Conservation (phyloP, 768 basidiomycete genomes). For the Agaricus bisporus region DNA sequence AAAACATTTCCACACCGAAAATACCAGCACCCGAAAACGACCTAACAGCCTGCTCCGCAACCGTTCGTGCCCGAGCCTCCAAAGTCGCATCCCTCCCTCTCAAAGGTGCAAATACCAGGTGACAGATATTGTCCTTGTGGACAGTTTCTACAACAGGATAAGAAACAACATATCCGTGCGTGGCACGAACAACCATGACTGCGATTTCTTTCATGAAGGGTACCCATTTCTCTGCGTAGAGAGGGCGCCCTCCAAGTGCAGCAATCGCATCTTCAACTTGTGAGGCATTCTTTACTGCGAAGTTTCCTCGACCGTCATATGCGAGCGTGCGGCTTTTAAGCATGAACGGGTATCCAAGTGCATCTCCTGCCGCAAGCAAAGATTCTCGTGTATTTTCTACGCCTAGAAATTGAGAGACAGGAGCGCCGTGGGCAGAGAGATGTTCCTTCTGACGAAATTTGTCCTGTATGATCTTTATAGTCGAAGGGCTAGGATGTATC, state of each 20-base stretch:
- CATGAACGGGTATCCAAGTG: conserved; percentile 86
- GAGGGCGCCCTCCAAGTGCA: conserved; percentile 55
- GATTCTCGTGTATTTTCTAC: conserved; percentile 52
- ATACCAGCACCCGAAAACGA: conserved; percentile 85
- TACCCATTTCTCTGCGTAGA: conserved; percentile 95
- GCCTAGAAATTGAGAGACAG: conserved; percentile 52
- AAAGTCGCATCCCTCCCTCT: conserved; percentile 53
- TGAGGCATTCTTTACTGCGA: conserved; percentile 51
- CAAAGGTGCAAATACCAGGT: conserved; percentile 87
- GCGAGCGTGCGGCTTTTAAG: conserved; percentile 93
- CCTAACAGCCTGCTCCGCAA: conserved; percentile 79
- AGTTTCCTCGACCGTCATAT: conserved; percentile 96
- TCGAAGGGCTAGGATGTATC: conserved; percentile 77
- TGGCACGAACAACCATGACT: conserved; percentile 91
- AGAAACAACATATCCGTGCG: conserved; percentile 63
- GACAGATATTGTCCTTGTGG: conserved; percentile 90
- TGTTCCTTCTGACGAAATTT: conserved; percentile 73
- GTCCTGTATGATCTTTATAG: conserved; percentile 86
- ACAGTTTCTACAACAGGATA: conserved; percentile 95
- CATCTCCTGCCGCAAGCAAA: conserved; percentile 43
- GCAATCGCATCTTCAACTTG: conserved; percentile 46
- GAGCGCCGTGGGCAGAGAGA: conserved; percentile 56
- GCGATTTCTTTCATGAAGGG: conserved; percentile 87
- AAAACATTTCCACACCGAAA: conserved; percentile 98
- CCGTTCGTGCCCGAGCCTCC: conserved; percentile 48